Evolutionary conservation across 257 asterid genomes (phyloP).

Genomic region (Solanum peruvianum): DNA sequence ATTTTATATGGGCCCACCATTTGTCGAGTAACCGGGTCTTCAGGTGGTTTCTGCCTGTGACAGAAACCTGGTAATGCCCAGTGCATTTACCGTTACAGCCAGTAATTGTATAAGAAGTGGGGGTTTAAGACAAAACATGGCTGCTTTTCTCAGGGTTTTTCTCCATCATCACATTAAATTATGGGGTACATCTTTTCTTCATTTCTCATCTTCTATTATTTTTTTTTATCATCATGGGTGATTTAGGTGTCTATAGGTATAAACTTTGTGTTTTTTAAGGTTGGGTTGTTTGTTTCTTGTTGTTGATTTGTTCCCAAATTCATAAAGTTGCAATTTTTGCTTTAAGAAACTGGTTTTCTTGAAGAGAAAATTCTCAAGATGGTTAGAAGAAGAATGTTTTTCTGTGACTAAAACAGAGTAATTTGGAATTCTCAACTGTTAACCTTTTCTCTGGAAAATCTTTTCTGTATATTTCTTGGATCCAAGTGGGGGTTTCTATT

Average conservation of each 20-base stretch:
- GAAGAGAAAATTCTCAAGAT: neutral
- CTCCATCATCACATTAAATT: neutral
- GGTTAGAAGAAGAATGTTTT: conserved; percentile 15
- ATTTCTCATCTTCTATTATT: neutral
- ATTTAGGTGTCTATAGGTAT: neutral
- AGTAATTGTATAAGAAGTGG: conserved; percentile 80
- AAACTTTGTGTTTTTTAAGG: conserved; percentile 10
- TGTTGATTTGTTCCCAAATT: conserved; percentile 7
- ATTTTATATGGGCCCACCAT: conserved; percentile 12
- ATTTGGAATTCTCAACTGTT: neutral
- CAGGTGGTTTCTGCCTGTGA: conserved; percentile 41
- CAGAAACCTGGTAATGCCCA: conserved; percentile 33
- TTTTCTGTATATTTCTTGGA: neutral
- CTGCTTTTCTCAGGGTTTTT: conserved; percentile 85
- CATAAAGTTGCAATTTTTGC: conserved; percentile 16
- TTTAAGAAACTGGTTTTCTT: neutral
- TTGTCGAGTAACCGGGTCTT: conserved; percentile 56
- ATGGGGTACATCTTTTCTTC: neutral
- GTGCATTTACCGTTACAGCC: conserved; percentile 43
- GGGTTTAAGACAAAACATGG: conserved; percentile 58
- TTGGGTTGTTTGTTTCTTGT: conserved; percentile 23
- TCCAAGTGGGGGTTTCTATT: neutral
- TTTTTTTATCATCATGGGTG: neutral
- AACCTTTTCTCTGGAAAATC: neutral
- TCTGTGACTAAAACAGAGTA: neutral